phyloP scores from a whole-genome alignment of 305 asterid genomes.

The Fraxinus xanthoxyloides region DNA sequence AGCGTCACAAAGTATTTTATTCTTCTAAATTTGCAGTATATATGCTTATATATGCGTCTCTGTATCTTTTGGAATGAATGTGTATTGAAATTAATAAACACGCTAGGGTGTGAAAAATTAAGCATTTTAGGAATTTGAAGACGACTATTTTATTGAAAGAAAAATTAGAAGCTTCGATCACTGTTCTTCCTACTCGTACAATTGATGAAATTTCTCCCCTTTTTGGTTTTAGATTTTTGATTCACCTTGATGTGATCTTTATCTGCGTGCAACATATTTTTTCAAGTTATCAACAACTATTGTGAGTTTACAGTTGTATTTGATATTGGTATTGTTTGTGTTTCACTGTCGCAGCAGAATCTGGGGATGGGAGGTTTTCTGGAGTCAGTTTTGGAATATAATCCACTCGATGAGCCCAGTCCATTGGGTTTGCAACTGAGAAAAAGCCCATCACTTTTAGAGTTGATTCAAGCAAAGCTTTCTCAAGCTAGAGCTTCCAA shows the following conservation, averaged over 20 bases:
- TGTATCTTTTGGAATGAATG: background rate
- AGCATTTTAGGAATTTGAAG: background rate
- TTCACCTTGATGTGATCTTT: background rate
- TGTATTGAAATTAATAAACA: background rate
- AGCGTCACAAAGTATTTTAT: constrained; percentile 60
- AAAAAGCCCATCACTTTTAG: constrained; percentile 92
- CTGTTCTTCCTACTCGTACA: background rate
- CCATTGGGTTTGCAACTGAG: constrained; percentile 85
- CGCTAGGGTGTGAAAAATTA: background rate
- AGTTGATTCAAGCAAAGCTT: constrained; percentile 81
- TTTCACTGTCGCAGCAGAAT: constrained; percentile 40
- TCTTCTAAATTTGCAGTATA: constrained; percentile 1
- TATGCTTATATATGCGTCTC: background rate
- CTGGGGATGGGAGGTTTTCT: constrained; percentile 37
- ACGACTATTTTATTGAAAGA: background rate
- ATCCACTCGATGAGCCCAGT: constrained; percentile 87
- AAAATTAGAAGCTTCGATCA: background rate
- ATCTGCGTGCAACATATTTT: background rate
- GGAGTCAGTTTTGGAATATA: constrained; percentile 48
- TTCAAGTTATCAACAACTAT: background rate
- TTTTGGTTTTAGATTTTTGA: background rate
- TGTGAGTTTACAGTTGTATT: background rate
- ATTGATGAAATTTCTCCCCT: background rate
- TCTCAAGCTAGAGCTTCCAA: constrained; percentile 51
- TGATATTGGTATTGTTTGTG: constrained; percentile 12